Evolutionary conservation across 2,329 filamentous ascomycete genomes (phyloP).

Genomic region (Gnomoniopsis sp.): DNA sequence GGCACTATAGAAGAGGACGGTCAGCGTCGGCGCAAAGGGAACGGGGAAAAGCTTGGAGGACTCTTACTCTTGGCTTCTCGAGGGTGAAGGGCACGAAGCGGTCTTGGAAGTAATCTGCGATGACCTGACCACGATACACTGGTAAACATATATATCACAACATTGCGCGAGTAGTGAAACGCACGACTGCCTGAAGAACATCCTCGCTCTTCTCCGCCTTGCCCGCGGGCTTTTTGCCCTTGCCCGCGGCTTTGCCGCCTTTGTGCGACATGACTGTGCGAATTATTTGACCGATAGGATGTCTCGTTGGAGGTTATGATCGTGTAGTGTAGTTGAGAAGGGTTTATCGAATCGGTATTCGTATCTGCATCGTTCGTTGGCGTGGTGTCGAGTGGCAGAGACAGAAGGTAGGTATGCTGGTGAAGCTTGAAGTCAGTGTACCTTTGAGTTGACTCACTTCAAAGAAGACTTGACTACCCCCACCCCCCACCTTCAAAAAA

Average conservation of each 20-base stretch:
- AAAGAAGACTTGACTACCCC: neutral
- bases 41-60: neutral
- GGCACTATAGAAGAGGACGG: constrained; percentile 58
- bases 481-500: neutral
- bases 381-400: neutral
- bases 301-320: neutral
- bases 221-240: constrained; percentile 53
- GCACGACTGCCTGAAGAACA: constrained; percentile 54
- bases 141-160: constrained; percentile 17
- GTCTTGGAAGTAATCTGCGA: constrained; percentile 93
- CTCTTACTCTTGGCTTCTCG: constrained; percentile 76
- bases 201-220: constrained; percentile 56
- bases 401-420: neutral
- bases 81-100: constrained; percentile 86
- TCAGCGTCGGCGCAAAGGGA: constrained; percentile 15
- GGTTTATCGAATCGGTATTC: neutral
- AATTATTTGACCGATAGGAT: neutral
- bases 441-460: neutral
- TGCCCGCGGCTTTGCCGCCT: constrained; percentile 36
- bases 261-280: constrained; percentile 38
- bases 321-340: neutral
- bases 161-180: constrained; percentile 28
- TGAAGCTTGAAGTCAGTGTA: neutral
- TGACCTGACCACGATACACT: constrained; percentile 54
- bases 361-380: neutral